Percentiles rank a stretch among this genome's conserved stretches.
Conservation (phyloP, 1,284 basidiomycete species). For the Ceratobasidium theobromae region DNA sequence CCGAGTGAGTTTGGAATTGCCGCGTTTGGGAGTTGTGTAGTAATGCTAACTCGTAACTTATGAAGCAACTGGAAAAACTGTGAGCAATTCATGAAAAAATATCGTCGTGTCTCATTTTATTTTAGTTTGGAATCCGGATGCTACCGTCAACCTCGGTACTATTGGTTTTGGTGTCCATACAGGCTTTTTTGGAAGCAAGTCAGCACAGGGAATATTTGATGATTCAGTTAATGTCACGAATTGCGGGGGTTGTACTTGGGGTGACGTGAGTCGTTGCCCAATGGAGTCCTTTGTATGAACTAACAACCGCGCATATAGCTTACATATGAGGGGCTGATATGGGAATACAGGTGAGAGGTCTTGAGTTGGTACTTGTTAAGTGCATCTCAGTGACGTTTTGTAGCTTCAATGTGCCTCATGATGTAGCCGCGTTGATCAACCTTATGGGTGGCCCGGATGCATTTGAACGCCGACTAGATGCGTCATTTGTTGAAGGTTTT, state of each 20-base stretch:
- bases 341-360: slow-evolving; percentile 10
- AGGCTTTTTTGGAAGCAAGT: slow-evolving; percentile 23
- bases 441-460: slow-evolving; percentile 24
- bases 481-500: slow-evolving; percentile 4
- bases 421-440: slow-evolving; percentile 13
- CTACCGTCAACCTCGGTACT: slow-evolving; percentile 2
- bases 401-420: slow-evolving; percentile 16
- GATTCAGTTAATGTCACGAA: slow-evolving; percentile 18
- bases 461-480: slow-evolving; percentile 12
- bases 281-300: neutral
- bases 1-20: neutral
- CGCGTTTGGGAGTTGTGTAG: neutral
- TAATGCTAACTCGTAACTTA: neutral
- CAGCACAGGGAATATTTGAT: slow-evolving; percentile 4
- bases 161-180: slow-evolving; percentile 7
- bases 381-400: neutral
- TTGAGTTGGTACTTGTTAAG: neutral
- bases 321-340: slow-evolving; percentile 17
- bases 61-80: slow-evolving; percentile 26
- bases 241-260: slow-evolving; percentile 21
- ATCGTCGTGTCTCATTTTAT: neutral
- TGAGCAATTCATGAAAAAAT: neutral
- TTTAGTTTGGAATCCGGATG: slow-evolving; percentile 16
- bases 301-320: neutral
- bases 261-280: neutral